Base-by-base conservation (phyloP, 371 early-diverging fungal genomes). In the Mortierella sp. region DNA sequence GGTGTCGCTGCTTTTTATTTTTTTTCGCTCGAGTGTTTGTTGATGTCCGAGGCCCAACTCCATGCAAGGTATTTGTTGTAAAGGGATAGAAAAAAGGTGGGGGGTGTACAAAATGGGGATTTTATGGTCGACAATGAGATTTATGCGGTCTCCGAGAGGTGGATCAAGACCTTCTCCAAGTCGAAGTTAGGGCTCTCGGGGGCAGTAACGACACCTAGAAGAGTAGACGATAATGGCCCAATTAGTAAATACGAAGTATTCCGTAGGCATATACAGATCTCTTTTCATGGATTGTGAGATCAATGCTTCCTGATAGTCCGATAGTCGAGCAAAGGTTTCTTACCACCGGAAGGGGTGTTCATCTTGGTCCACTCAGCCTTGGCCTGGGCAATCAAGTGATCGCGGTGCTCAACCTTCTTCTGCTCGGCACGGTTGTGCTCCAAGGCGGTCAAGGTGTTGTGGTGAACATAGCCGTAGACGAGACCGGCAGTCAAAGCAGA, bases 391-490 rank as follows among this genome's bases (percentile, higher is more conserved):
- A 95, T 94, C 86, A 95, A 90, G 26, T 90, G 87, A 72, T 93
- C 92, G 90, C 94, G 92, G 83, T 92, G 92, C 55, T 90, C 92
- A 81, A 93, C 92, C 83, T 93, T 93, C 76, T 88, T 80, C 77
- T 93, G 84, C 77, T 90, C 88, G 84, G 91, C 90, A 80, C 90
- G 92, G 81, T 87, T 88, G 72, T 90, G 84, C 58, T 93, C 94
- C 79, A 92, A 88, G 80, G 91, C 91, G 73, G 92, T 90, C 89
- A 95, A 90, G 65, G 92, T 89, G 65, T 91, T 90, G 74, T 94
- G 92, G 89, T 94, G 95, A 70, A 91, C 88, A 84, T 89, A 92
- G 58, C 95, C 95, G 83, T 95, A 95, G 82, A 92, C 92, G 68
- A 95, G 90, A 83, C 95, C 95, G 68, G 90, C 89, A 73, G 90